Percentiles rank a stretch among this genome's conserved stretches.
These are phyloP conservation scores for Akanthomyces dipterigenus DNA, from an alignment of 2,329 filamentous ascomycete genomes.

Conservation along the genomic window DNA sequence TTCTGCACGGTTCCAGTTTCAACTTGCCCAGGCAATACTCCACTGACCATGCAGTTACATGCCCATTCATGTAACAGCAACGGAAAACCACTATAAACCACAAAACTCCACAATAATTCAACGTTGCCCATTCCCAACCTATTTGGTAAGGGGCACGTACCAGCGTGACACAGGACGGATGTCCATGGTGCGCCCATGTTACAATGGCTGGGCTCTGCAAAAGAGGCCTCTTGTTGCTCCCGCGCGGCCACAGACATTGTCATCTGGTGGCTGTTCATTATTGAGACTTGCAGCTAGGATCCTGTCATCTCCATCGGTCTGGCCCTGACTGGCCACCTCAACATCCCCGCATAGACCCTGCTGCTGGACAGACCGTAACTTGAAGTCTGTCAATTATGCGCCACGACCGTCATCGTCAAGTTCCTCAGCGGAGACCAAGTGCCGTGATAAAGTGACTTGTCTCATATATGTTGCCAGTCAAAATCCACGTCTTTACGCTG, in stretches of 20 bases:
- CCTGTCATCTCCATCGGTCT: not conserved
- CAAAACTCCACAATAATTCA: constrained; percentile 7
- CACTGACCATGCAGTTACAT: not conserved
- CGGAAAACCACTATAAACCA: not conserved
- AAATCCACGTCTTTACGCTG: not conserved
- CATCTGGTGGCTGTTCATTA: not conserved
- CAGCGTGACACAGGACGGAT: not conserved
- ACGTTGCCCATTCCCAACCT: constrained; percentile 4
- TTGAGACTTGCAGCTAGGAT: not conserved
- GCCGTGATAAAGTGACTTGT: not conserved
- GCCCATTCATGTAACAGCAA: not conserved
- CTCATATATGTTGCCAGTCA: not conserved
- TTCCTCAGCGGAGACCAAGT: not conserved
- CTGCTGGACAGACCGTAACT: not conserved
- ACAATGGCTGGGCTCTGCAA: not conserved
- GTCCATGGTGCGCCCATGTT: not conserved
- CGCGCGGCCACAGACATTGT: too few species aligned
- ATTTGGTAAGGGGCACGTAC: not conserved
- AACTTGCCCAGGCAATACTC: not conserved
- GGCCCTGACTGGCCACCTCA: not conserved
- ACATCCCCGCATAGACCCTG: not conserved
- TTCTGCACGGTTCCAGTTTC: constrained; percentile 2
- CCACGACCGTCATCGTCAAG: not conserved
- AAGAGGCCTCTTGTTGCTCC: not conserved
- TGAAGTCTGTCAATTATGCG: not conserved